Conservation (phyloP, 306 rosid species). For the Inga leiocalycina region DNA sequence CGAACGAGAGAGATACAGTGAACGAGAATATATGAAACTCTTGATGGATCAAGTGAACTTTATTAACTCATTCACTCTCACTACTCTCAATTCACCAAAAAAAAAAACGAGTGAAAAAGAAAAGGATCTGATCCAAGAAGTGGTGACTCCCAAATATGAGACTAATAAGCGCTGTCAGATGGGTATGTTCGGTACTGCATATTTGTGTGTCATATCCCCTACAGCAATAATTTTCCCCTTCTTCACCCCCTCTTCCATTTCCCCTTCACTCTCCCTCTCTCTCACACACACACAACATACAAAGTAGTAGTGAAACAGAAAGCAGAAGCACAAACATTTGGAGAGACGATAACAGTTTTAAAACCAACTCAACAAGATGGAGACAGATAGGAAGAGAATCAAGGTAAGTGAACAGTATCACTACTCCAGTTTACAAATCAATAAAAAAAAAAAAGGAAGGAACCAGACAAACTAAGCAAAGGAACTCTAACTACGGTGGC, state of each 20-base stretch:
- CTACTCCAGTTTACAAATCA: too few relatives aligned
- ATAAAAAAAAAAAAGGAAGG: too few relatives aligned
- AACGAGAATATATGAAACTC: neutral
- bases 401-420: conserved; percentile 19
- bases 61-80: neutral
- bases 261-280: neutral
- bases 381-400: conserved; percentile 34
- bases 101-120: neutral
- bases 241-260: conserved; percentile 9
- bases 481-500: too few relatives aligned
- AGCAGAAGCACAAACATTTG: conserved; percentile 13
- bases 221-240: conserved; percentile 25
- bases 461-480: too few relatives aligned
- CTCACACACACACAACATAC: neutral
- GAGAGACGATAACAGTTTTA: conserved; percentile 34
- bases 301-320: neutral
- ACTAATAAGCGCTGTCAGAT: conserved; percentile 22
- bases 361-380: conserved; percentile 57
- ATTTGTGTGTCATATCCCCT: conserved; percentile 53
- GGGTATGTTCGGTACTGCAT: conserved; percentile 41
- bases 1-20: neutral
- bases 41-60: neutral
- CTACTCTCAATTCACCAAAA: neutral
- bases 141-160: neutral
- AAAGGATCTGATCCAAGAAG: conserved; percentile 29